phyloP scores from a whole-genome alignment of 306 rosid genomes.

The Senna siamea region DNA sequence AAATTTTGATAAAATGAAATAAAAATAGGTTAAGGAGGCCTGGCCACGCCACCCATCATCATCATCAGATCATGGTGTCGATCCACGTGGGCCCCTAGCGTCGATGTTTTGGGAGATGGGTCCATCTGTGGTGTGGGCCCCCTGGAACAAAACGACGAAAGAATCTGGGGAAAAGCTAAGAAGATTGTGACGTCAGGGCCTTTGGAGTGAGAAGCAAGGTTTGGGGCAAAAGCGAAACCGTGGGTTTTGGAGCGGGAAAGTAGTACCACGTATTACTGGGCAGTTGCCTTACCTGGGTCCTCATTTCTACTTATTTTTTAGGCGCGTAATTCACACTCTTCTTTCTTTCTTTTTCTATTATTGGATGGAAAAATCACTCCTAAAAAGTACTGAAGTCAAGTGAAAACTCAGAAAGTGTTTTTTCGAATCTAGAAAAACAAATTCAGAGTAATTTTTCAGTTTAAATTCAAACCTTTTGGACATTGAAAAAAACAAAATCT shows the following conservation, averaged over 20 bases:
- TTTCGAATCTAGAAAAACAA: too few species aligned
- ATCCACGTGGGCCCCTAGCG: slow-evolving; percentile 32
- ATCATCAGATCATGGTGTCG: slow-evolving; percentile 39
- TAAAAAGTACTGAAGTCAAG: too few species aligned
- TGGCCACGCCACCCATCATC: slow-evolving; percentile 39
- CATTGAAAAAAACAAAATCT: too few species aligned
- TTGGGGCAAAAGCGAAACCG: slow-evolving; percentile 63
- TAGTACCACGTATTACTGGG: slow-evolving; percentile 18
- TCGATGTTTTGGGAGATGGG: slow-evolving; percentile 29
- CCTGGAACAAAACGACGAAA: slow-evolving; percentile 59
- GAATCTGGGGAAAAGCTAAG: slow-evolving; percentile 43
- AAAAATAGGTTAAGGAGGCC: neutral
- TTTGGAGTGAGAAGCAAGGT: slow-evolving; percentile 54
- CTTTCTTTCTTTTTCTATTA: too few species aligned
- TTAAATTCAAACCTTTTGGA: neutral
- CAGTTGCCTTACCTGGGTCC: neutral
- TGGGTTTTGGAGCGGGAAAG: slow-evolving; percentile 32
- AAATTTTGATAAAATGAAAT: neutral
- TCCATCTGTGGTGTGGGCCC: slow-evolving; percentile 30
- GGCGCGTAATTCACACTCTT: slow-evolving; percentile 45
- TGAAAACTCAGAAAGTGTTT: too few species aligned
- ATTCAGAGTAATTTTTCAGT: neutral
- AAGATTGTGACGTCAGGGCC: slow-evolving; percentile 43
- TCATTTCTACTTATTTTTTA: slow-evolving; percentile 12
- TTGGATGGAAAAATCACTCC: too few species aligned